Evolutionary conservation across 78 protist genomes (phyloP).

Genomic region (Dictyostelium brefeldianum): DNA sequence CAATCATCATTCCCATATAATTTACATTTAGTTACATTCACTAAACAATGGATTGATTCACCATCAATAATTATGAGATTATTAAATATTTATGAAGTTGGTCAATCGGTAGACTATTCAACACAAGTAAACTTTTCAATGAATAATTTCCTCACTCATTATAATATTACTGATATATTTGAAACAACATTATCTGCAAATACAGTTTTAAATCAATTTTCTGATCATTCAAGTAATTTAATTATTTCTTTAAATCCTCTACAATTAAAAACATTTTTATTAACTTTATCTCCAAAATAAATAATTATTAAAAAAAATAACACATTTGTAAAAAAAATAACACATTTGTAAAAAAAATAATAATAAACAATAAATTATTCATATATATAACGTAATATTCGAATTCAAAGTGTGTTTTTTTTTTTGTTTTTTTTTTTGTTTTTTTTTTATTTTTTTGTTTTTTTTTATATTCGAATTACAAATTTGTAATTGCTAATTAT

Average conservation of each 20-base stretch:
- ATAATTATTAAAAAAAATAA: not conserved
- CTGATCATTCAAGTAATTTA: not conserved
- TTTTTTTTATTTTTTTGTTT: not conserved
- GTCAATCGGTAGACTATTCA: slow-evolving; percentile 19
- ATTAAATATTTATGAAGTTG: slow-evolving; percentile 54
- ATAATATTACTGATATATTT: not conserved
- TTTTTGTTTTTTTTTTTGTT: not conserved
- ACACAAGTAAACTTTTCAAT: slow-evolving; percentile 1
- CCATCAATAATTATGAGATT: slow-evolving; percentile 6
- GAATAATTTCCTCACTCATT: not conserved
- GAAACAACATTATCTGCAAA: slow-evolving; percentile 60
- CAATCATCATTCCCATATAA: slow-evolving; percentile 23
- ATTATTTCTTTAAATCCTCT: slow-evolving; percentile 40
- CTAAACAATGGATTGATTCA: slow-evolving; percentile 51
- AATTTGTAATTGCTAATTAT: too few species aligned
- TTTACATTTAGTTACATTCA: slow-evolving; percentile 33
- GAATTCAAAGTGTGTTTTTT: too few species aligned
- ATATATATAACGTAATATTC: not conserved
- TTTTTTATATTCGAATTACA: not conserved
- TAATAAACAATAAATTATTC: too few species aligned
- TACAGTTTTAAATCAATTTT: not conserved
- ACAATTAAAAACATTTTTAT: slow-evolving; percentile 53
- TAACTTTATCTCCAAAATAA: slow-evolving; percentile 6
- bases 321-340: not conserved
- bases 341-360: not conserved